These are phyloP conservation scores for Dalbergia oliveri DNA, from an alignment of 306 rosid species.

Conservation along the genomic window DNA sequence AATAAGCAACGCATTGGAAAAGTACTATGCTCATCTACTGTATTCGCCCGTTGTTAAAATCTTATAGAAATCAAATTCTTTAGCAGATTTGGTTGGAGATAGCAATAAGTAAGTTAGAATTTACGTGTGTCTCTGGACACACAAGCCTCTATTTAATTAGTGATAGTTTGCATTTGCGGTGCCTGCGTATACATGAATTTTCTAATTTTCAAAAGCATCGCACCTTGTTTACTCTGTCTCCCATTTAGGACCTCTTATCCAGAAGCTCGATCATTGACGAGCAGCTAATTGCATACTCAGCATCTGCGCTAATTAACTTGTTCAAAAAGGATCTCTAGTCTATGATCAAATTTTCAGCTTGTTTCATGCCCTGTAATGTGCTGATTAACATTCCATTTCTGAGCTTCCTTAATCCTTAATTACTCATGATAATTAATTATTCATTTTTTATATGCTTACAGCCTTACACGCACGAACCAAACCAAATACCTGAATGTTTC, in stretches of 20 bases:
- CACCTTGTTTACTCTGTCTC: conserved; percentile 25
- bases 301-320: background rate
- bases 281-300: conserved; percentile 1
- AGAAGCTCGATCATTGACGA: conserved; percentile 26
- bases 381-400: background rate
- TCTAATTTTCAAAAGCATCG: background rate
- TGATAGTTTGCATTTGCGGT: no score
- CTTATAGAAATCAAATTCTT: no score
- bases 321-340: conserved; percentile 18
- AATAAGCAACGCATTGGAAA: no score
- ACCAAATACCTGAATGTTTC: background rate
- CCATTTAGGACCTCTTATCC: conserved; percentile 4
- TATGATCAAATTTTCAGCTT: background rate
- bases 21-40: no score
- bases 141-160: no score
- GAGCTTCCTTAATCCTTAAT: background rate
- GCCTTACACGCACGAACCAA: background rate
- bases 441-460: background rate
- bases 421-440: background rate
- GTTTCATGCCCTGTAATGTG: background rate
- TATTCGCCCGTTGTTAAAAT: no score
- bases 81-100: no score
- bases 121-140: no score
- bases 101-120: no score
- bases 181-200: no score